Base-by-base conservation (phyloP, 371 early-diverging fungal genomes). In the Fennellomyces sp. region DNA sequence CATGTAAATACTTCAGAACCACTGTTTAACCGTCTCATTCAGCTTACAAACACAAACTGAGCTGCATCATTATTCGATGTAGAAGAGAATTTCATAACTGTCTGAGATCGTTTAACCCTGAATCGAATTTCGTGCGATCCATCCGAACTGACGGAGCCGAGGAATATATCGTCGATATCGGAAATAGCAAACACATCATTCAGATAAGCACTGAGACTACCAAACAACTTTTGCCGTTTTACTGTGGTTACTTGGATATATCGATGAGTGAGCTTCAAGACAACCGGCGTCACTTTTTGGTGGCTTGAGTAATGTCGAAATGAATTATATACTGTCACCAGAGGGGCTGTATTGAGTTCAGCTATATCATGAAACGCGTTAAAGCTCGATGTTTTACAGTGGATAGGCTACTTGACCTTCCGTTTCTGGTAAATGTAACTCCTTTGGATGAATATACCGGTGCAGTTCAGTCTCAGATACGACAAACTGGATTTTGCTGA, bases 121-220 rank as follows among this genome's bases (percentile, higher is more conserved):
- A 94, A 86, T 15, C 86, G 72, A 49, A 94, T 90, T 58, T 91
- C 89, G 51, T 82, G 84, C 42, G 86, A 79, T 28, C 88, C 87
- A 8, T 77, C 79, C 65, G 53, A 15, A 23, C 10, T 45, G 62
- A 62, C 69, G 45, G 82, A 28, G 74, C 67, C 39, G 91, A 77
- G 38, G 13, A 13, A 35, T 2, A 39, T 21, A 52, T 94, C 94
- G 4, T 91, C 85, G 27, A 95, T 83, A 56, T 93, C 94, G 12
- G 92, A 83, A 26, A 94, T 88, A 66, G 91, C 92, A 68, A 82
- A 93, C 6, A 94, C 86, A 58, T 97, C 96, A 63, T 93, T 93
- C 41, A 91, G 81, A 38, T 85, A 72, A 12, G 91, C 79, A 48
- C 69, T 83, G 38, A 87, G 66, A 2, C 90, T 90, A 57, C 80